These are phyloP conservation scores for Saturnispora zaruensis DNA, from an alignment of 805 yeast species.

Conservation along the genomic window DNA sequence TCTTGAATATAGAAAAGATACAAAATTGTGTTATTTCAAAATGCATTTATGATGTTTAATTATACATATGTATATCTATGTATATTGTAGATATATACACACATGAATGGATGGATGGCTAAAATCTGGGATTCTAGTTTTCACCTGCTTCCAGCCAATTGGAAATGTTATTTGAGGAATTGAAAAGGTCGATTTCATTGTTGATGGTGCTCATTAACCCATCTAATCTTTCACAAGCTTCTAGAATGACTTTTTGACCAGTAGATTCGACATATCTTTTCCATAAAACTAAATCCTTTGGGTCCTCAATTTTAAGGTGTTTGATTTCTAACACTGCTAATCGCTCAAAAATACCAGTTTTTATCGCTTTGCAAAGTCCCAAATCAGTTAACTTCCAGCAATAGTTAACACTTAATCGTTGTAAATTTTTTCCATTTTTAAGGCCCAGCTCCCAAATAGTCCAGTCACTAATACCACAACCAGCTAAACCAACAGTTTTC, in stretches of 20 bases:
- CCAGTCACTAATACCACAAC: constrained; percentile 71
- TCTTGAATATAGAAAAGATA: constrained; percentile 13
- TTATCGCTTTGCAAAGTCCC: constrained; percentile 29
- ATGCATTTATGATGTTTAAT: not conserved
- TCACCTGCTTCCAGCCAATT: constrained; percentile 52
- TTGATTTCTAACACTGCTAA: constrained; percentile 73
- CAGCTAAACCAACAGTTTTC: constrained; percentile 79
- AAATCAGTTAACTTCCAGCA: constrained; percentile 38
- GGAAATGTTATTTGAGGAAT: constrained; percentile 53
- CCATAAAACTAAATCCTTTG: constrained; percentile 61
- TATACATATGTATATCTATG: not conserved
- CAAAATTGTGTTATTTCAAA: constrained; percentile 31
- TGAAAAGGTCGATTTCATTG: constrained; percentile 42
- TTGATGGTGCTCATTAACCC: constrained; percentile 53
- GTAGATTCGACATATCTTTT: constrained; percentile 40
- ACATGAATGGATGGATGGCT: not conserved
- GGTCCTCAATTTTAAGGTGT: constrained; percentile 49
- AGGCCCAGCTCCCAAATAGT: constrained; percentile 74
- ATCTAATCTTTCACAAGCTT: constrained; percentile 68
- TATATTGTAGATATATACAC: too few species aligned
- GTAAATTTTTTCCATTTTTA: constrained; percentile 36
- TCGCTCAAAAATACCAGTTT: constrained; percentile 42
- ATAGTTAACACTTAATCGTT: constrained; percentile 66
- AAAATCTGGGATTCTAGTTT: not conserved
- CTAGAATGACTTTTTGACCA: constrained; percentile 49